phyloP scores from a whole-genome alignment of 1,284 basidiomycete genomes.

The Ganoderma lingzhi region DNA sequence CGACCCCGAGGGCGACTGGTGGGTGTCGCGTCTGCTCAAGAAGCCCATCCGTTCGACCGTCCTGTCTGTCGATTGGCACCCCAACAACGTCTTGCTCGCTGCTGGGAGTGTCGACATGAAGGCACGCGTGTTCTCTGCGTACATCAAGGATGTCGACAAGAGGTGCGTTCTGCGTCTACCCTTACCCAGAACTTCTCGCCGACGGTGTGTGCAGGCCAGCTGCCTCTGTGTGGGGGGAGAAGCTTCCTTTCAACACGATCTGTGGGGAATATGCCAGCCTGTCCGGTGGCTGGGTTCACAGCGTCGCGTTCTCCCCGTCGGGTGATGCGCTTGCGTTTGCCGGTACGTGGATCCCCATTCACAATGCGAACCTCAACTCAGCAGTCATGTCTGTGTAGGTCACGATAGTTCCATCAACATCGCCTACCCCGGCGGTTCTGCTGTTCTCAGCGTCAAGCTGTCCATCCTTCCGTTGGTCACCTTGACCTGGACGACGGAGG shows the following conservation, averaged over 20 bases:
- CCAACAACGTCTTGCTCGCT: slow-evolving; percentile 91
- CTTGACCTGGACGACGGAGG: slow-evolving; percentile 86
- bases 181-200: background rate
- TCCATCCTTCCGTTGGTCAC: slow-evolving; percentile 84
- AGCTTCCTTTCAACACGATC: slow-evolving; percentile 96
- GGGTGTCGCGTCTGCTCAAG: slow-evolving; percentile 98
- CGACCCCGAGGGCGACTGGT: slow-evolving; percentile 98
- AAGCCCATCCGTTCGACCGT: slow-evolving; percentile 88
- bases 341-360: slow-evolving; percentile 59
- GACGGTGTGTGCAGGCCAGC: slow-evolving; percentile 66
- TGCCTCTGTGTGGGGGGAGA: slow-evolving; percentile 95
- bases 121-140: slow-evolving; percentile 96
- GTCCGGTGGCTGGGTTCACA: slow-evolving; percentile 96
- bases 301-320: slow-evolving; percentile 94
- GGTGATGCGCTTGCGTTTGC: slow-evolving; percentile 94
- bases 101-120: slow-evolving; percentile 96
- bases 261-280: slow-evolving; percentile 94
- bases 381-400: slow-evolving; percentile 51
- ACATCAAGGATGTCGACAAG: slow-evolving; percentile 95
- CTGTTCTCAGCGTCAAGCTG: slow-evolving; percentile 77
- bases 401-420: slow-evolving; percentile 93
- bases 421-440: slow-evolving; percentile 84
- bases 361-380: background rate
- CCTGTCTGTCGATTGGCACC: slow-evolving; percentile 96
- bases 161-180: slow-evolving; percentile 57